Percentiles rank a stretch among this genome's conserved stretches.
Evolutionary conservation across 805 yeast genomes (phyloP).

Genomic region (Hyphopichia homilentoma): DNA sequence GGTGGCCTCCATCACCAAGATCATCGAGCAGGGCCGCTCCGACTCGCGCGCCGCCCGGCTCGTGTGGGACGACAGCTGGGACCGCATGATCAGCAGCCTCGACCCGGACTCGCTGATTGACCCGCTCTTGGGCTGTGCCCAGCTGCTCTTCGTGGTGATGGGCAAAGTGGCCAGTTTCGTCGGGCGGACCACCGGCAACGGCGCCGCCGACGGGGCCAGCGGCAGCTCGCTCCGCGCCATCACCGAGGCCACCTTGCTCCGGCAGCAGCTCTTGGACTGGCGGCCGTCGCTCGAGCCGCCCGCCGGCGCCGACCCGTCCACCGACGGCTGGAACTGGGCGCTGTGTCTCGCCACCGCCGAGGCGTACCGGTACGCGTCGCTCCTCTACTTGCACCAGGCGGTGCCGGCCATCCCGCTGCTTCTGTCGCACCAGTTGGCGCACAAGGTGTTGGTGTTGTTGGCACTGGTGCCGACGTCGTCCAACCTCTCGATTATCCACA

Average conservation of each 20-base stretch:
- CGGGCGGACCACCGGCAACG: slow-evolving; percentile 20
- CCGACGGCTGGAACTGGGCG: slow-evolving; percentile 47
- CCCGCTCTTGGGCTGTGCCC: slow-evolving; percentile 66
- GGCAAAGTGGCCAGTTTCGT: slow-evolving; percentile 60
- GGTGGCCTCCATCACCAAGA: slow-evolving; percentile 37
- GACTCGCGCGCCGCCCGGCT: slow-evolving; percentile 13
- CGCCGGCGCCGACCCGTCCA: slow-evolving; percentile 21
- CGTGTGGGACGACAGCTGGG: slow-evolving; percentile 3
- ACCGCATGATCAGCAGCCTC: slow-evolving; percentile 10
- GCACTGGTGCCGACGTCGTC: slow-evolving; percentile 63
- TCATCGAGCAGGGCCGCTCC: no score
- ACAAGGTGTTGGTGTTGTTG: slow-evolving; percentile 53
- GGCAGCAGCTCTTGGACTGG: slow-evolving; percentile 54
- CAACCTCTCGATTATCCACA: slow-evolving; percentile 54
- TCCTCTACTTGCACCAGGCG: slow-evolving; percentile 62
- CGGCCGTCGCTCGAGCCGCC: slow-evolving; percentile 42
- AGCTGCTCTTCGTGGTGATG: slow-evolving; percentile 58
- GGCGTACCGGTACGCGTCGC: slow-evolving; percentile 58
- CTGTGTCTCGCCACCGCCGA: slow-evolving; percentile 68
- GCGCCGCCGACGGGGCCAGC: not conserved
- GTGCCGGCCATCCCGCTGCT: slow-evolving; percentile 64
- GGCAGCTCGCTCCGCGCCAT: slow-evolving; percentile 45
- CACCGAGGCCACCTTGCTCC: slow-evolving; percentile 52
- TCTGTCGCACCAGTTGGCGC: slow-evolving; percentile 53
- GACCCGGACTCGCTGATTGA: slow-evolving; percentile 41